These are phyloP conservation scores for Tolypocladium guangdongense DNA, from an alignment of 2,329 filamentous ascomycete species.

Conservation along the genomic window DNA sequence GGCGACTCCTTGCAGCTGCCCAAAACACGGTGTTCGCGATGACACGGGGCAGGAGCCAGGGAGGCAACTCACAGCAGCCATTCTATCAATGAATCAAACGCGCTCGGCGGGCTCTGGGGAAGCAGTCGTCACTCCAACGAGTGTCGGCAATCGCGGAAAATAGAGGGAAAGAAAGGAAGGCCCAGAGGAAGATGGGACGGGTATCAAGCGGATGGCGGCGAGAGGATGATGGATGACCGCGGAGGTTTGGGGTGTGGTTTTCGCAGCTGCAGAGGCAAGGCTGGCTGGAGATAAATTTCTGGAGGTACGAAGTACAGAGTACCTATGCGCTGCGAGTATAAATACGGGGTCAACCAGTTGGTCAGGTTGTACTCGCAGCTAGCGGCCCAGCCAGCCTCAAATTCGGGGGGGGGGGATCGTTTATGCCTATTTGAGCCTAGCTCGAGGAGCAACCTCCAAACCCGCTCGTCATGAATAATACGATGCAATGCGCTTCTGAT, in stretches of 20 bases:
- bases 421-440: background rate
- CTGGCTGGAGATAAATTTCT: constrained; percentile 23
- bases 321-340: background rate
- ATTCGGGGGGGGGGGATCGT: background rate
- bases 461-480: background rate
- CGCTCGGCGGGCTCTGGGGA: constrained; percentile 5
- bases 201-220: constrained; percentile 21
- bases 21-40: background rate
- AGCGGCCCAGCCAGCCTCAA: background rate
- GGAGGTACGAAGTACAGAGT: constrained; percentile 10
- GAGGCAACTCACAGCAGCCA: constrained; percentile 29
- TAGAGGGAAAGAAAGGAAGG: constrained; percentile 5
- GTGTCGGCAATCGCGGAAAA: background rate
- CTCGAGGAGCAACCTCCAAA: background rate
- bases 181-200: constrained; percentile 13
- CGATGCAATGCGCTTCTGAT: background rate
- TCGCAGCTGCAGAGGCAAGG: constrained; percentile 20
- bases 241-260: constrained; percentile 19
- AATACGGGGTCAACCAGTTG: background rate
- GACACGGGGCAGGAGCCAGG: constrained; percentile 4
- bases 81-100: constrained; percentile 24
- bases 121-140: constrained; percentile 2
- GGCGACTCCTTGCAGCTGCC: constrained; percentile 4
- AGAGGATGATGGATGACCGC: constrained; percentile 14
- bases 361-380: background rate